Evolutionary conservation across 495 filamentous ascomycete genomes (phyloP).

Genomic region (Oleoguttula mirabilis): DNA sequence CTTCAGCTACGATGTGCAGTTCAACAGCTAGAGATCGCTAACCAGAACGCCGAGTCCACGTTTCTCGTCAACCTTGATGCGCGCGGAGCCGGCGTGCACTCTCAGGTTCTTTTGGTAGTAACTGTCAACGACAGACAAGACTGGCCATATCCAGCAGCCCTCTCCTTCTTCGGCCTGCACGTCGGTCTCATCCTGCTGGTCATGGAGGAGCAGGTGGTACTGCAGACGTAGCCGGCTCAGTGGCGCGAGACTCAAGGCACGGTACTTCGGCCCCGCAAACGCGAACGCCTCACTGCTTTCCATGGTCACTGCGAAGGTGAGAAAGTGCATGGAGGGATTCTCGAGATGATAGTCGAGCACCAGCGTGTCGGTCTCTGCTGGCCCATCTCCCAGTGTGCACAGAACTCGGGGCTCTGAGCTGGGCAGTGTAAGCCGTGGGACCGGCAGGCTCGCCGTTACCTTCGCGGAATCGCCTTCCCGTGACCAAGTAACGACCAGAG

Average conservation of each 20-base stretch:
- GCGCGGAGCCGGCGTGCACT: conserved; percentile 52
- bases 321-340: conserved; percentile 85
- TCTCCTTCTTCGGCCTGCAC: neutral
- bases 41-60: conserved; percentile 5
- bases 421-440: conserved; percentile 68
- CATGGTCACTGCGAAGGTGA: conserved; percentile 85
- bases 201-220: conserved; percentile 54
- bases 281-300: conserved; percentile 86
- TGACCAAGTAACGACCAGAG: conserved; percentile 65
- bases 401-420: conserved; percentile 81
- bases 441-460: conserved; percentile 50
- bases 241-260: conserved; percentile 64
- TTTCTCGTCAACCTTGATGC: conserved; percentile 11
- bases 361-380: conserved; percentile 25
- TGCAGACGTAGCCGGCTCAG: conserved; percentile 56
- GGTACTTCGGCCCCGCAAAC: conserved; percentile 78
- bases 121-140: conserved; percentile 66
- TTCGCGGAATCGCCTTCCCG: conserved; percentile 32
- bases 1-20: no score
- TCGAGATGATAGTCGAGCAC: conserved; percentile 65
- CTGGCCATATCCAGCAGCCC: conserved; percentile 52
- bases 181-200: conserved; percentile 24
- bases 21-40: no score
- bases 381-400: conserved; percentile 31
- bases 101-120: conserved; percentile 81